A percentile compares a stretch with the other conserved stretches of the same genome.
Conservation (phyloP, 2,329 filamentous ascomycete species). For the Aspergillus fischeri region DNA sequence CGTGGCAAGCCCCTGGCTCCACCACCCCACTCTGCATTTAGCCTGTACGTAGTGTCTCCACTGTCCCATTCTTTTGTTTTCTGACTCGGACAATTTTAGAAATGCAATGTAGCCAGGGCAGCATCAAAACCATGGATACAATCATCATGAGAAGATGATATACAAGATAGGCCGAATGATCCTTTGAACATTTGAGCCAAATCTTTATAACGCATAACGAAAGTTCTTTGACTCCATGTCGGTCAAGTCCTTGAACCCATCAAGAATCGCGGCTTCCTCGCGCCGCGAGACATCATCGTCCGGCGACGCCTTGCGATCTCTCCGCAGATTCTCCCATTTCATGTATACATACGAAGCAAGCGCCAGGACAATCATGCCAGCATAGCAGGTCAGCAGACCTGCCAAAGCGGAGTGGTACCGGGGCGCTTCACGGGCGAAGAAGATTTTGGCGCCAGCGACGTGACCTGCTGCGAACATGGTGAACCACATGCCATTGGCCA, state of each 20-base stretch:
- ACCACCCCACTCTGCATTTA: neutral
- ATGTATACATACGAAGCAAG: conserved; percentile 20
- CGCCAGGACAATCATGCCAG: conserved; percentile 37
- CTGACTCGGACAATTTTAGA: neutral
- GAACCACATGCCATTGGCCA: conserved; percentile 50
- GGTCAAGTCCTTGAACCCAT: conserved; percentile 36
- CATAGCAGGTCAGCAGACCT: conserved; percentile 43
- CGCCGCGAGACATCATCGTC: conserved; percentile 1
- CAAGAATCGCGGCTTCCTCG: conserved; percentile 20
- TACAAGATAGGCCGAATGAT: neutral
- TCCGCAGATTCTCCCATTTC: conserved; percentile 23
- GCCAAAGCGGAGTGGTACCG: conserved; percentile 45
- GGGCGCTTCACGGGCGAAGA: conserved; percentile 42
- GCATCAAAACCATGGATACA: neutral
- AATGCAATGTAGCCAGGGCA: neutral
- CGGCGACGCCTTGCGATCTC: conserved; percentile 8
- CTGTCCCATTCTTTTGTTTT: neutral
- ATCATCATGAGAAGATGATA: neutral
- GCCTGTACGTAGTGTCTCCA: neutral
- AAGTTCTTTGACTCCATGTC: conserved; percentile 35
- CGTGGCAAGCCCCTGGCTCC: neutral
- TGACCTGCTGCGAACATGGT: conserved; percentile 47
- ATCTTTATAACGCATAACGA: conserved; percentile 22
- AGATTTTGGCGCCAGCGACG: conserved; percentile 47
- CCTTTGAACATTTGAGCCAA: neutral